Conservation (phyloP, 352 stramenopile genomes). For the Phytopythium chamaehyphon region DNA sequence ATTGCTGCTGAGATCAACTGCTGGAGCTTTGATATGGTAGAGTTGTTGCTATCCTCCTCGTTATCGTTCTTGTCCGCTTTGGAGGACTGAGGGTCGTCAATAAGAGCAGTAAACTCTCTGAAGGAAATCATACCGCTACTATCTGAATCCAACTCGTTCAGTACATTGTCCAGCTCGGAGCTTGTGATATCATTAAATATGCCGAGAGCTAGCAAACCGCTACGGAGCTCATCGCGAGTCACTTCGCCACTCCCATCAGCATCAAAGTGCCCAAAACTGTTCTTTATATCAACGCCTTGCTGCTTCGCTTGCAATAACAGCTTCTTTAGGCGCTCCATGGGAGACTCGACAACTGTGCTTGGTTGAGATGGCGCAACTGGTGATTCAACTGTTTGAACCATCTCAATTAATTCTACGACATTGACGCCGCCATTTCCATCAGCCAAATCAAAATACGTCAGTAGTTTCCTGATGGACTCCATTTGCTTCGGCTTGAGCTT, state of each 20-base stretch:
- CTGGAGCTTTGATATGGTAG: constrained; percentile 31
- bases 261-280: constrained; percentile 72
- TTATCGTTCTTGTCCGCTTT: neutral
- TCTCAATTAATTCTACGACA: constrained; percentile 19
- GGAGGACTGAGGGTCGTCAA: constrained; percentile 7
- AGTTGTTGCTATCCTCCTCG: constrained; percentile 6
- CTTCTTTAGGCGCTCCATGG: constrained; percentile 12
- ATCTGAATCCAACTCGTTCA: constrained; percentile 45
- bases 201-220: constrained; percentile 39
- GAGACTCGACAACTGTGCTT: constrained; percentile 5
- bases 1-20: constrained; percentile 37
- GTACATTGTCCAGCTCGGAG: constrained; percentile 36
- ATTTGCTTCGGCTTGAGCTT: constrained; percentile 20
- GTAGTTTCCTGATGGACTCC: constrained; percentile 12
- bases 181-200: constrained; percentile 40
- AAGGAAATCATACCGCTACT: constrained; percentile 54
- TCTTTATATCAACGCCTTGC: constrained; percentile 38
- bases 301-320: constrained; percentile 29
- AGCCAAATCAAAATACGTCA: constrained; percentile 25
- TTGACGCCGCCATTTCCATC: constrained; percentile 20
- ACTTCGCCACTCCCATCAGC: constrained; percentile 52
- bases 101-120: constrained; percentile 45
- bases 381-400: constrained; percentile 15
- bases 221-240: constrained; percentile 47
- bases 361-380: neutral